These are phyloP conservation scores for Arbutus unedo DNA, from an alignment of 148 eudicot species.

Conservation along the genomic window DNA sequence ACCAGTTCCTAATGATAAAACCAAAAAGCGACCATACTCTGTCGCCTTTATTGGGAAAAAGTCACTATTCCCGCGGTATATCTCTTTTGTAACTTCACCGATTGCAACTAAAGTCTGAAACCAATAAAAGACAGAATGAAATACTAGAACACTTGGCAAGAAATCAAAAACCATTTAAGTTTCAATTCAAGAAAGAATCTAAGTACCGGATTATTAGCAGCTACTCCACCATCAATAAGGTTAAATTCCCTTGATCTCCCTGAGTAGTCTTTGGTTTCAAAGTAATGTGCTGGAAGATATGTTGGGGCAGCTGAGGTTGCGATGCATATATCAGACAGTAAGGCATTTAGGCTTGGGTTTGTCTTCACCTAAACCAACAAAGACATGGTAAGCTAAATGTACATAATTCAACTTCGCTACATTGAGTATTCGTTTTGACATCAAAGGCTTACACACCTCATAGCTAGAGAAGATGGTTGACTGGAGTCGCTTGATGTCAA, in stretches of 20 bases:
- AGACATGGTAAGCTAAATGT: not conserved
- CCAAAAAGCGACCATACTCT: constrained; percentile 30
- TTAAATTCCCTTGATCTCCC: constrained; percentile 1
- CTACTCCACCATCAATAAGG: constrained; percentile 12
- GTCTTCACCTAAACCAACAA: not conserved
- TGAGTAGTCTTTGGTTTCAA: not conserved
- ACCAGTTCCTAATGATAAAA: constrained; percentile 42
- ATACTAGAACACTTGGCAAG: no score
- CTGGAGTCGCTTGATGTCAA: constrained; percentile 9
- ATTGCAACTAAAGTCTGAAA: constrained; percentile 35
- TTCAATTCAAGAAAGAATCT: not conserved
- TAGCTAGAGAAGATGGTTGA: constrained; percentile 1
- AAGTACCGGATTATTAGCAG: constrained; percentile 14
- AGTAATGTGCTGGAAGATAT: constrained; percentile 13
- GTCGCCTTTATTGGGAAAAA: constrained; percentile 30
- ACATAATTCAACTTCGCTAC: not conserved
- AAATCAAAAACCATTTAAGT: not conserved
- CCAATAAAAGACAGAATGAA: not conserved
- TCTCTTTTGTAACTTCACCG: constrained; percentile 40
- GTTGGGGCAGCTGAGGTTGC: constrained; percentile 13
- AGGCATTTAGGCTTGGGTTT: not conserved
- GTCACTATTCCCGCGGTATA: constrained; percentile 25
- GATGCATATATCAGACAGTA: constrained; percentile 8
- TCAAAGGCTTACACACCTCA: not conserved
- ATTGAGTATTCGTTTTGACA: not conserved